Evolutionary conservation across 768 basidiomycete genomes (phyloP), one percentile per base, ranked within the genome.

Genomic region (Phlebiopsis flavidoalba): DNA sequence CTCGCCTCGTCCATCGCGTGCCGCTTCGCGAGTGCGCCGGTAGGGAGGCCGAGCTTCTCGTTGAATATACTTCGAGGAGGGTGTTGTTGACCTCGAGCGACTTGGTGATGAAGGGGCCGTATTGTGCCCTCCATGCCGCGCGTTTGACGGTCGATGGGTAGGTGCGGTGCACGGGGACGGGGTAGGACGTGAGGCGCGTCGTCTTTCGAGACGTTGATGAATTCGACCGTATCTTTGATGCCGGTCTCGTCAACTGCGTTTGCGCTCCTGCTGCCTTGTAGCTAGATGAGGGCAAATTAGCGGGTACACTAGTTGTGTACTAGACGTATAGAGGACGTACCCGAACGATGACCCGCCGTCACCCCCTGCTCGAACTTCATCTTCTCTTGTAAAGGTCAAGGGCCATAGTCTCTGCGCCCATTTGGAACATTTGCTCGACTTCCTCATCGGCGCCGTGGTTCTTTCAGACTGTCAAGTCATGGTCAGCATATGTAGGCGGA

Each of bases 301-400:
- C 19, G 19, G 48, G 19, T n/a, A 11, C 11, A 21, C 3, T n/a
- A 26, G 5, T 19, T 8, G 12, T 40, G 37, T n/a, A n/a, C n/a
- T n/a, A n/a, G 8, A 26, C 10, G 48, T 15, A 52, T 12, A 31
- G 40, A 33, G 15, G 31, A 50, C 62, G 19, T 50, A 69, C 77
- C 78, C 78, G 50, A 74, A 78, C 1, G 78, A 77, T n/a, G 63
- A 62, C 0, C 78, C 79, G 0, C 57, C 62, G 45, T 78, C 75
- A 0, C 78, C 80, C 50, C 80, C 50, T 78, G 77, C 65, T 80
- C 79, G 53, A 67, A 81, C 56, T 70, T 67, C 66, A 76, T 59
- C 65, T 78, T 79, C 58, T 80, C 80, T 8, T 74, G 76, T 3
- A 78, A 61, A 0, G 76, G 73, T n/a, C 0, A 81, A 69, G 1